phyloP scores from a whole-genome alignment of 2,329 filamentous ascomycete species.

The Byssothecium circinans region DNA sequence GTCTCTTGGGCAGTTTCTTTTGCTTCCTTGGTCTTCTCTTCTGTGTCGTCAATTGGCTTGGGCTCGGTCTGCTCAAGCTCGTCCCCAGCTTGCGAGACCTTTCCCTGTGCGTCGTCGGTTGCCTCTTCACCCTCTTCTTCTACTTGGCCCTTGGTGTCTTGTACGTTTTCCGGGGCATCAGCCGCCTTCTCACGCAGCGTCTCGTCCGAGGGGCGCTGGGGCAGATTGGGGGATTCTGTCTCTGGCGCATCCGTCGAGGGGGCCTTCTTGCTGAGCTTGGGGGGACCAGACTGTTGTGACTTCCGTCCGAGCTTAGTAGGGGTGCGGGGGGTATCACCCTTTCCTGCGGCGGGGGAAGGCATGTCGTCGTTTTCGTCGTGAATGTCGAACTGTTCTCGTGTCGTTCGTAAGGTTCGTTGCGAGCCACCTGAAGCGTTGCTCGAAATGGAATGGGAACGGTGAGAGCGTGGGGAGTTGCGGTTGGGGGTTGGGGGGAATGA shows the following conservation, averaged over 20 bases:
- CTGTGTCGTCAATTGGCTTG: slow-evolving; percentile 49
- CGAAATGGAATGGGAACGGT: slow-evolving; percentile 45
- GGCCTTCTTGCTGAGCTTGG: slow-evolving; percentile 48
- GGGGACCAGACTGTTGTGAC: slow-evolving; percentile 40
- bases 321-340: slow-evolving; percentile 52
- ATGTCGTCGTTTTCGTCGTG: slow-evolving; percentile 40
- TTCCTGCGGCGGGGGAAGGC: slow-evolving; percentile 56
- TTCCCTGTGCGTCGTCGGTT: slow-evolving; percentile 46
- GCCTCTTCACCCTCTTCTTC: slow-evolving; percentile 32
- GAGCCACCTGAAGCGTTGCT: slow-evolving; percentile 38
- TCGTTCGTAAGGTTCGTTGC: slow-evolving; percentile 34
- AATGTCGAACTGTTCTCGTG: slow-evolving; percentile 33
- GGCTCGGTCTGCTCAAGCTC: slow-evolving; percentile 51
- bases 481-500: slow-evolving; percentile 55
- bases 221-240: slow-evolving; percentile 38
- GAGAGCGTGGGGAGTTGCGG: slow-evolving; percentile 43
- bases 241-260: slow-evolving; percentile 33
- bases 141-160: slow-evolving; percentile 30
- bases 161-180: slow-evolving; percentile 31
- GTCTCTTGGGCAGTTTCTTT: slow-evolving; percentile 19
- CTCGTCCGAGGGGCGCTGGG: slow-evolving; percentile 34
- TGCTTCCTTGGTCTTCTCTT: slow-evolving; percentile 27
- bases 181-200: slow-evolving; percentile 33
- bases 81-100: slow-evolving; percentile 51
- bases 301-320: slow-evolving; percentile 55